Conservation (phyloP, 148 eudicot species). For the Tetragonia tetragonoides region DNA sequence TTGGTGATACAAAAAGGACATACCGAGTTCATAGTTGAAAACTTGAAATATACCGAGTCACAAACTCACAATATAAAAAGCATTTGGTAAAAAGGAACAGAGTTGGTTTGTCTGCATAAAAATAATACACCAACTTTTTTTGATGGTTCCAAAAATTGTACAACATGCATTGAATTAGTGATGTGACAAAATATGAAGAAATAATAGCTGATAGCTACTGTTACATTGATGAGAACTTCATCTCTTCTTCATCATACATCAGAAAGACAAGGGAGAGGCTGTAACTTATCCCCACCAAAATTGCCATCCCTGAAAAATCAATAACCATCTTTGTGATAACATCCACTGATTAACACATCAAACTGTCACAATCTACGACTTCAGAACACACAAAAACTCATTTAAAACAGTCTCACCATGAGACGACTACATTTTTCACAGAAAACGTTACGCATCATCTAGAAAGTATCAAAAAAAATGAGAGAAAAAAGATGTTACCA, state of each 20-base stretch:
- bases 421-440: too few relatives aligned
- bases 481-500: constrained; percentile 23
- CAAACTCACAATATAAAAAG: too few relatives aligned
- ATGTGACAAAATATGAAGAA: background rate
- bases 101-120: too few relatives aligned
- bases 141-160: background rate
- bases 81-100: too few relatives aligned
- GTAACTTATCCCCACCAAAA: constrained; percentile 33
- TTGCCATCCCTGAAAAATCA: constrained; percentile 42
- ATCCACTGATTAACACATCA: background rate
- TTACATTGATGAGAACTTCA: constrained; percentile 18
- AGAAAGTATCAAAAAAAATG: background rate
- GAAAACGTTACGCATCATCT: too few relatives aligned
- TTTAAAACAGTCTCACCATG: too few relatives aligned
- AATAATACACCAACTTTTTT: background rate
- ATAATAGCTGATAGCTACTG: background rate
- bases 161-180: background rate
- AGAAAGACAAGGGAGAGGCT: constrained; percentile 50
- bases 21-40: too few relatives aligned
- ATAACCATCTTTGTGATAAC: too few relatives aligned
- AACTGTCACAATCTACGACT: background rate
- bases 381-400: background rate
- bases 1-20: too few relatives aligned
- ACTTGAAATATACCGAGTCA: too few relatives aligned
- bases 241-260: constrained; percentile 34